Evolutionary conservation across 2,329 filamentous ascomycete genomes (phyloP).

Genomic region (Grosmannia serpens): DNA sequence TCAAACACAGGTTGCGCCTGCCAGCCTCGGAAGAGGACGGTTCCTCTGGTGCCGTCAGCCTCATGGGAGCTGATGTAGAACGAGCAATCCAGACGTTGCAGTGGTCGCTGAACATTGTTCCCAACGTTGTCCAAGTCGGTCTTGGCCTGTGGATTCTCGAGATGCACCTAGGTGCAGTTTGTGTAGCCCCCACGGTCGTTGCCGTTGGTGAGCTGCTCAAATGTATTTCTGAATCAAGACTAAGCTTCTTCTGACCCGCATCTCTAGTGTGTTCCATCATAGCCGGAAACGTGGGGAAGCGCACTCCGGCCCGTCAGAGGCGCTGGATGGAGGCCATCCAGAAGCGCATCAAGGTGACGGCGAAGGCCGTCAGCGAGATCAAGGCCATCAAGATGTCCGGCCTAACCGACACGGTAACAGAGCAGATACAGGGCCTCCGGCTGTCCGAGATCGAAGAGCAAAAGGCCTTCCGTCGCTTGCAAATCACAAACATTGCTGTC

Average conservation of each 20-base stretch:
- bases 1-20: conserved; percentile 1
- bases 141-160: conserved; percentile 1
- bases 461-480: neutral
- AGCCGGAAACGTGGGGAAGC: neutral
- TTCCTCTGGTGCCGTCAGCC: neutral
- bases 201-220: neutral
- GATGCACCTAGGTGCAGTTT: neutral
- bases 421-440: neutral
- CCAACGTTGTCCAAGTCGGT: neutral
- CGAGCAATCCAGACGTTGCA: neutral
- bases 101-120: neutral
- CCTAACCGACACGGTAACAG: conserved; percentile 24
- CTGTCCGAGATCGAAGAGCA: neutral
- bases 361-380: conserved; percentile 35
- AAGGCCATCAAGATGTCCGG: conserved; percentile 40
- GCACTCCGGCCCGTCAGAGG: neutral
- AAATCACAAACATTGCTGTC: conserved; percentile 1
- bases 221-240: neutral
- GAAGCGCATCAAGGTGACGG: conserved; percentile 33
- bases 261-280: neutral
- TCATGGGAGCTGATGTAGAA: neutral
- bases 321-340: conserved; percentile 39
- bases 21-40: neutral
- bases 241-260: neutral
- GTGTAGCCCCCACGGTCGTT: neutral